A percentile compares a stretch with the other conserved stretches of the same genome.
Conservation (phyloP, 1,139 yeast genomes). For the Arxiozyma telluris region DNA sequence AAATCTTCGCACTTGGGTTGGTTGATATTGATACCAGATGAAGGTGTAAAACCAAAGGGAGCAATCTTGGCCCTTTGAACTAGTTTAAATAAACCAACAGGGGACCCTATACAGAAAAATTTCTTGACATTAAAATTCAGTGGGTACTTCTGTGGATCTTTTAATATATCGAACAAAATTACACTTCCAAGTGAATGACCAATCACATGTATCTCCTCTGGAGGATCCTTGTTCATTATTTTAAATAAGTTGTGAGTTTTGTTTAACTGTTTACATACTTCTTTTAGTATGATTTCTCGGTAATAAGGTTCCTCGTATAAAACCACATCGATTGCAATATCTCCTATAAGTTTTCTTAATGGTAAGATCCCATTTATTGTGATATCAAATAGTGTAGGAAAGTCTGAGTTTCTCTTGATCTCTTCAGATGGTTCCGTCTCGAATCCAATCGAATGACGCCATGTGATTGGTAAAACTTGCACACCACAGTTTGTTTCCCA, state of each 20-base stretch:
- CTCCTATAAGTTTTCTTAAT: constrained; percentile 69
- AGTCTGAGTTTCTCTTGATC: constrained; percentile 22
- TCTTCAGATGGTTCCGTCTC: constrained; percentile 36
- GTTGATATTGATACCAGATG: constrained; percentile 1
- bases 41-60: background rate
- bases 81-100: constrained; percentile 77
- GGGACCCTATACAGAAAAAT: constrained; percentile 79
- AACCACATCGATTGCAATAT: constrained; percentile 77
- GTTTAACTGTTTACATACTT: constrained; percentile 66
- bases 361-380: constrained; percentile 78
- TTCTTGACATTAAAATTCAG: constrained; percentile 66
- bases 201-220: constrained; percentile 70
- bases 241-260: constrained; percentile 51
- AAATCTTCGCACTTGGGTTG: constrained; percentile 49
- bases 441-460: constrained; percentile 67
- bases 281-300: constrained; percentile 49
- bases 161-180: constrained; percentile 67
- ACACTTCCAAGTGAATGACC: constrained; percentile 93
- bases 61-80: constrained; percentile 50
- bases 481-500: constrained; percentile 44
- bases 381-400: constrained; percentile 63
- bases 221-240: constrained; percentile 61
- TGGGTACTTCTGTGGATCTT: constrained; percentile 44
- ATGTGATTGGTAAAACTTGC: constrained; percentile 69
- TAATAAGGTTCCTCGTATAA: constrained; percentile 76